phyloP scores from a whole-genome alignment of 176 grass and related monocot genomes.

The Rhynchospora breviuscula region DNA sequence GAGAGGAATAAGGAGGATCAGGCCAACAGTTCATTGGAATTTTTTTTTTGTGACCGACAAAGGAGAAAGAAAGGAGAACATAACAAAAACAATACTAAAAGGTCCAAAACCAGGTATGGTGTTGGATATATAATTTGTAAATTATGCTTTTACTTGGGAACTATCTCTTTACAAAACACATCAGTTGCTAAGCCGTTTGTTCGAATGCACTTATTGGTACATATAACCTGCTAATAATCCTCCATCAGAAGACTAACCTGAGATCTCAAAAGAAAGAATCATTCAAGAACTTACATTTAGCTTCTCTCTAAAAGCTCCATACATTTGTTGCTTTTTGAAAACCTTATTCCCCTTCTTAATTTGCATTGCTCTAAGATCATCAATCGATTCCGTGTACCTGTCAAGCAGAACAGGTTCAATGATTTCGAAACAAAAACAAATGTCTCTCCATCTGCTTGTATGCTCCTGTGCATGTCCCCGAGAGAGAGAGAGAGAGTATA shows the following conservation, averaged over 20 bases:
- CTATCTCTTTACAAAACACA: not conserved
- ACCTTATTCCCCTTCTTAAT: slow-evolving; percentile 62
- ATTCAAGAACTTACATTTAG: slow-evolving; percentile 52
- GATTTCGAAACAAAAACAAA: not conserved
- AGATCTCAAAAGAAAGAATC: not conserved
- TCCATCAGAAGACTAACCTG: not conserved
- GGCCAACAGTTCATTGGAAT: no score
- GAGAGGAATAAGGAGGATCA: not conserved
- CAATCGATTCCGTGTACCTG: slow-evolving; percentile 64
- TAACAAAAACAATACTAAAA: not conserved
- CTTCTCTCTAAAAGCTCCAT: slow-evolving; percentile 66
- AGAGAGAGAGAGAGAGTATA: slow-evolving; percentile 27
- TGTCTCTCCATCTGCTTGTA: not conserved
- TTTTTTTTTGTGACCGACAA: not conserved
- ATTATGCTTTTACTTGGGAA: not conserved
- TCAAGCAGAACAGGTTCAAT: not conserved
- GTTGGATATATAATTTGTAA: not conserved
- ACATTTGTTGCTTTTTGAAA: slow-evolving; percentile 52
- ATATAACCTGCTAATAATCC: not conserved
- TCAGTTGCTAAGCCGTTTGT: not conserved
- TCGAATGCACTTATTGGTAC: not conserved
- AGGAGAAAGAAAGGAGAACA: not conserved
- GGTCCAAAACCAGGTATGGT: not conserved
- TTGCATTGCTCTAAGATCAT: slow-evolving; percentile 67
- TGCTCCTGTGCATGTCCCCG: not conserved